Percentiles rank a stretch among this genome's conserved stretches.
phyloP scores from a whole-genome alignment of 2,329 filamentous ascomycete genomes.

The Apiospora hydei region DNA sequence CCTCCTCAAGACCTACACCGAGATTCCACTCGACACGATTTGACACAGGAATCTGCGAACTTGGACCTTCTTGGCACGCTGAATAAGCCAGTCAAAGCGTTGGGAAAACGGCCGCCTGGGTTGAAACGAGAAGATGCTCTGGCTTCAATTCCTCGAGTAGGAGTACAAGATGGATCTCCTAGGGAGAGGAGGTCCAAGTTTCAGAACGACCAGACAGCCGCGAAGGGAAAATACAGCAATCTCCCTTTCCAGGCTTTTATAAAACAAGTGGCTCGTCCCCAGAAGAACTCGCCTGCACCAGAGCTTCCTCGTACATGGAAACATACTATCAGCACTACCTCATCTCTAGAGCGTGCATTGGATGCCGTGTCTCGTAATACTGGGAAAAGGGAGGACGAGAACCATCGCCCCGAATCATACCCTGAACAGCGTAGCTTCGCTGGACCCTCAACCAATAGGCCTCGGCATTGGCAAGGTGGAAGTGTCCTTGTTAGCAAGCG shows the following conservation, averaged over 20 bases:
- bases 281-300: slow-evolving; percentile 32
- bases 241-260: background rate
- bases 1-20: background rate
- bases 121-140: slow-evolving; percentile 4
- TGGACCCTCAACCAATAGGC: background rate
- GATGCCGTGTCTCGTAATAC: slow-evolving; percentile 35
- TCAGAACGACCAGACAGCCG: background rate
- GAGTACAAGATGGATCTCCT: slow-evolving; percentile 24
- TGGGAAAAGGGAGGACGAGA: background rate
- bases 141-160: slow-evolving; percentile 10
- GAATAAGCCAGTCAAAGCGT: background rate
- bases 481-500: background rate
- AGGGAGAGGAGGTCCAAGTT: slow-evolving; percentile 28
- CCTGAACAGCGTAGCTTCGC: no score
- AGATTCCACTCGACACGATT: background rate
- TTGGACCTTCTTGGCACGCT: background rate
- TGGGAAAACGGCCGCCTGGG: background rate
- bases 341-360: slow-evolving; percentile 43
- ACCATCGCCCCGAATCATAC: background rate
- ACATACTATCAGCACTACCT: slow-evolving; percentile 37
- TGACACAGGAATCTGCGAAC: no score
- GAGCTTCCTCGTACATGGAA: slow-evolving; percentile 42
- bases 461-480: background rate
- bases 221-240: background rate
- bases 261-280: background rate